phyloP scores from a whole-genome alignment of 352 stramenopile genomes.

The Pythium phragmitis region DNA sequence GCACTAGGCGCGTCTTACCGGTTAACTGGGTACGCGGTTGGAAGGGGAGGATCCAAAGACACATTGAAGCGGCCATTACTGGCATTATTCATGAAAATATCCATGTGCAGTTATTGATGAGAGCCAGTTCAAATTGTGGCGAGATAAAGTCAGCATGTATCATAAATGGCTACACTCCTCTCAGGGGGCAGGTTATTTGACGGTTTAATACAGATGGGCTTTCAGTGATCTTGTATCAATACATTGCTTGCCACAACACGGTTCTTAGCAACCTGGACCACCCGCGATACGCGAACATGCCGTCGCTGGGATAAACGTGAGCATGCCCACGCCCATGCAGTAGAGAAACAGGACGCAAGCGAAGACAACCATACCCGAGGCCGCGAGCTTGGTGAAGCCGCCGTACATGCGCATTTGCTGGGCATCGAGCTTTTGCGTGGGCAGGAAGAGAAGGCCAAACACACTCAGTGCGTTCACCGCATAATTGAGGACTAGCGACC shows the following conservation, averaged over 20 bases:
- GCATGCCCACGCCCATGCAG: conserved; percentile 45
- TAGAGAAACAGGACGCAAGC: conserved; percentile 59
- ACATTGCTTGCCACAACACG: neutral
- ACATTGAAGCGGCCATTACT: neutral
- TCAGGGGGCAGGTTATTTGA: too few species aligned
- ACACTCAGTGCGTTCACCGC: conserved; percentile 35
- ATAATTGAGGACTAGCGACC: conserved; percentile 33
- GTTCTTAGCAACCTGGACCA: conserved; percentile 16
- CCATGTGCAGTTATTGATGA: neutral
- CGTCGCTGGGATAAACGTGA: conserved; percentile 21
- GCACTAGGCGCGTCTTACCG: too few species aligned
- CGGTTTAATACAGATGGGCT: too few species aligned
- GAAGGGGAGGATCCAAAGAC: too few species aligned
- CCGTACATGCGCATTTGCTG: conserved; percentile 35
- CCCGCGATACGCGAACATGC: conserved; percentile 17
- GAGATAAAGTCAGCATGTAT: neutral
- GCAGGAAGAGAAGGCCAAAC: conserved; percentile 34
- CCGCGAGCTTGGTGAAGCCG: conserved; percentile 37
- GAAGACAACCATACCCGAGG: conserved; percentile 51
- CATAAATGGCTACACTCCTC: neutral
- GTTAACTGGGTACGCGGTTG: too few species aligned
- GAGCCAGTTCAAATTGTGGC: neutral
- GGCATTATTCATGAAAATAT: neutral
- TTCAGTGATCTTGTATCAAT: neutral
- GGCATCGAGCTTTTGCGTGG: conserved; percentile 31